Conservation (phyloP, 2,329 filamentous ascomycete species). For the Trichocomaceae sp. region DNA sequence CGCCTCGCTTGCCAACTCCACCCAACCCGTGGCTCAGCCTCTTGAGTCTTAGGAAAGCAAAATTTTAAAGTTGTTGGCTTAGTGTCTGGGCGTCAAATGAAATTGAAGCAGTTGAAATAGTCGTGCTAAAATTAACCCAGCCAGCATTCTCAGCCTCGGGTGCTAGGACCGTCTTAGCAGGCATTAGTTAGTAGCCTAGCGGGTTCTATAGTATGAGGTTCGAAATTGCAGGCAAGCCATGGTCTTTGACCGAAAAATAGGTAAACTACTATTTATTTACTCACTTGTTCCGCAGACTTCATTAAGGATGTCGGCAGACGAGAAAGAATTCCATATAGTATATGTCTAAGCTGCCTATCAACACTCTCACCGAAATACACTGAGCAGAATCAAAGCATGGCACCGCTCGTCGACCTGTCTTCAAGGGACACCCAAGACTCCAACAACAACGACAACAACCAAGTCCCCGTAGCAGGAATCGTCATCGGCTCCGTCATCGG, state of each 20-base stretch:
- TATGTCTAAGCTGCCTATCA: background rate
- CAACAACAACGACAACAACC: background rate
- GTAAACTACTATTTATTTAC: background rate
- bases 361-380: background rate
- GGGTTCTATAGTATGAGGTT: background rate
- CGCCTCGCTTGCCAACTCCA: background rate
- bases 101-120: background rate
- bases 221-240: background rate
- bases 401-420: background rate
- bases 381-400: no score
- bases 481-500: slow-evolving; percentile 5
- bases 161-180: background rate
- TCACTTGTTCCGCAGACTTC: background rate
- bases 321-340: background rate
- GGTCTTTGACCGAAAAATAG: background rate
- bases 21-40: background rate
- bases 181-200: no score
- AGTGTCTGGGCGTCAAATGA: background rate
- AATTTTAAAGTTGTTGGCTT: background rate
- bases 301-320: background rate
- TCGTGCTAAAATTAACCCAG: background rate
- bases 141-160: background rate
- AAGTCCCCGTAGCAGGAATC: slow-evolving; percentile 8
- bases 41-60: background rate
- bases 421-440: slow-evolving; percentile 3